phyloP scores from a whole-genome alignment of 345 rosid genomes.

The Schrenkiella parvula region DNA sequence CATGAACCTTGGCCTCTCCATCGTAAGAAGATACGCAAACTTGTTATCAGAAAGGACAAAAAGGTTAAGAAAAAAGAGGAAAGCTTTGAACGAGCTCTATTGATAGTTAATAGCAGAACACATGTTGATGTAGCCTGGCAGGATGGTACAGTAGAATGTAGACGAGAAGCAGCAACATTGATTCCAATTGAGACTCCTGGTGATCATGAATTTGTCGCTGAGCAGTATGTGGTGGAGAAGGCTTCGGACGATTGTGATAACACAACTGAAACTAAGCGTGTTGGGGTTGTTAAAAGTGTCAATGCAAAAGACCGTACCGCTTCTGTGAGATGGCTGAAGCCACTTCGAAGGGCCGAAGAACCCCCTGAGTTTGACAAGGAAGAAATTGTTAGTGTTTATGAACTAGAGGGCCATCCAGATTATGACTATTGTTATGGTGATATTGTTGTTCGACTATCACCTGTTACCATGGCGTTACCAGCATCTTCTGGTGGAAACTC shows the following conservation, averaged over 20 bases:
- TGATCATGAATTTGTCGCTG: constrained; percentile 94
- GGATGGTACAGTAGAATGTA: constrained; percentile 60
- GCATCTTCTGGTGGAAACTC: constrained; percentile 33
- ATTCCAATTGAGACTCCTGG: constrained; percentile 96
- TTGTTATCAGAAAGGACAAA: constrained; percentile 76
- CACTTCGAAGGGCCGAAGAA: constrained; percentile 67
- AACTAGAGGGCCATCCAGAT: constrained; percentile 92
- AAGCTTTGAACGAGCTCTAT: constrained; percentile 75
- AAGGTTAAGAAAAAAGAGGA: constrained; percentile 80
- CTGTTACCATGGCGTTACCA: constrained; percentile 47
- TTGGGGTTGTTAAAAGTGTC: constrained; percentile 84
- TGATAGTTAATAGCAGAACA: constrained; percentile 66
- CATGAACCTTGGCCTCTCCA: constrained; percentile 84
- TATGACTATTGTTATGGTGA: constrained; percentile 97
- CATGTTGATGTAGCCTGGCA: constrained; percentile 89
- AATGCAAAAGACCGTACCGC: constrained; percentile 94
- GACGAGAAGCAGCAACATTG: constrained; percentile 52
- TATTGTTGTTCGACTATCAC: constrained; percentile 75
- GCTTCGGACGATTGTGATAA: constrained; percentile 66
- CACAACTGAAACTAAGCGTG: constrained; percentile 59
- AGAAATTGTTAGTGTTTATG: constrained; percentile 90
- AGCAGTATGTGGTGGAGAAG: constrained; percentile 93
- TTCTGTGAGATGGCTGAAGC: constrained; percentile 79
- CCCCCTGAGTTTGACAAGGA: constrained; percentile 85
- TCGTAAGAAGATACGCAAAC: constrained; percentile 89